Percentiles rank a stretch among this genome's conserved stretches.
These are phyloP conservation scores for Protomyces arabidopsidicola DNA, from an alignment of 1,139 yeast species.

Conservation along the genomic window DNA sequence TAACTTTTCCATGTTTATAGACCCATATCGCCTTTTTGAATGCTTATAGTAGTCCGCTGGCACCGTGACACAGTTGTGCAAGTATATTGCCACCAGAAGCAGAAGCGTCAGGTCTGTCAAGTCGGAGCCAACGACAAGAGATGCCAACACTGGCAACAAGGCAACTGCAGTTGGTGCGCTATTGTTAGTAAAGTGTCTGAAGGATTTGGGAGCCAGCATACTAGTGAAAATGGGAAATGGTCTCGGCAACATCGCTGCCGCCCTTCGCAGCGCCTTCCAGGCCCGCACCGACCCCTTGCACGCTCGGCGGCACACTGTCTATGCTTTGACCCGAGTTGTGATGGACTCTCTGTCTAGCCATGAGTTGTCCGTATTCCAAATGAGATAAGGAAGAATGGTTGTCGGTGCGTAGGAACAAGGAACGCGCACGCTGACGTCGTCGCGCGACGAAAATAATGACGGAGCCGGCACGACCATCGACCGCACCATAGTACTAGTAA, in stretches of 20 bases:
- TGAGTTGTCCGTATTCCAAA: not conserved
- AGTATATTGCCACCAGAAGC: conserved; percentile 20
- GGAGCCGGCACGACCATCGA: too few species aligned
- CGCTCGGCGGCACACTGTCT: not conserved
- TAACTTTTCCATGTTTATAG: not conserved
- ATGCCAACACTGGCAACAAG: conserved; percentile 21
- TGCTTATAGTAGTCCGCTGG: conserved; percentile 22
- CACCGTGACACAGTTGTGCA: conserved; percentile 24
- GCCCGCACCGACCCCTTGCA: not conserved
- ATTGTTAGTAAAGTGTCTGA: not conserved
- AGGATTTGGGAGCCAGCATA: not conserved
- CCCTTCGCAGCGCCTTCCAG: conserved; percentile 17
- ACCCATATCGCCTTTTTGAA: conserved; percentile 6
- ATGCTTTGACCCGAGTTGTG: not conserved
- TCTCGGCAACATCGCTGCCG: conserved; percentile 11
- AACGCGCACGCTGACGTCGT: too few species aligned
- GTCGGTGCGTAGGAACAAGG: too few species aligned
- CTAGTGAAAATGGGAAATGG: conserved; percentile 22
- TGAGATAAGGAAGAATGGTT: too few species aligned
- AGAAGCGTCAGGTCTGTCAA: conserved; percentile 17
- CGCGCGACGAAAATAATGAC: too few species aligned
- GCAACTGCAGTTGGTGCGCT: conserved; percentile 26
- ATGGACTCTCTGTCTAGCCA: not conserved
- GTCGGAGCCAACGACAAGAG: conserved; percentile 18
- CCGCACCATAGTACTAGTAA: too few species aligned